Conservation (phyloP, 1,284 basidiomycete genomes). For the Apiotrichum porosum region DNA sequence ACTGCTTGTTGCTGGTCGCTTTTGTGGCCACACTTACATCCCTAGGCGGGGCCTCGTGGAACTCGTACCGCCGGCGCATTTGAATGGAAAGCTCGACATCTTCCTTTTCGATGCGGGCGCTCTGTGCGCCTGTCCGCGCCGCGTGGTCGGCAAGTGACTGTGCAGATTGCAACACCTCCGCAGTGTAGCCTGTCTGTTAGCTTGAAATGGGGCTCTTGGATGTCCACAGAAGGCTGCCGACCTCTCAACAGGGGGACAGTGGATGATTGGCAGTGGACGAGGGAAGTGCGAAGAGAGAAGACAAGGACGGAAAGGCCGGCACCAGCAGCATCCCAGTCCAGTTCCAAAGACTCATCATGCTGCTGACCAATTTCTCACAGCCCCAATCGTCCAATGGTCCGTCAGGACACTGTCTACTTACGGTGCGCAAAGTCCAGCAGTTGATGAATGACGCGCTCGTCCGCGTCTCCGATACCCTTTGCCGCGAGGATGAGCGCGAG, state of each 20-base stretch:
- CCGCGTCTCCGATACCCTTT: conserved; percentile 89
- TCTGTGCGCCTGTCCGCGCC: conserved; percentile 52
- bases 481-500: conserved; percentile 89
- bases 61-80: conserved; percentile 88
- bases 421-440: conserved; percentile 92
- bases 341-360: too few relatives aligned
- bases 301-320: background rate
- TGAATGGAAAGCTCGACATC: conserved; percentile 89
- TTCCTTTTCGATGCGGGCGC: conserved; percentile 78
- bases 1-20: background rate
- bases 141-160: conserved; percentile 93
- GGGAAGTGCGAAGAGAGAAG: background rate
- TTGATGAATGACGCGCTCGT: conserved; percentile 89
- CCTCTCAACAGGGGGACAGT: too few relatives aligned
- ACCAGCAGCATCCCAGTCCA: background rate
- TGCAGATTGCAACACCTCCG: conserved; percentile 84
- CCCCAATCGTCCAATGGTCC: too few relatives aligned
- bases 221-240: too few relatives aligned
- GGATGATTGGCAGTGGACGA: too few relatives aligned
- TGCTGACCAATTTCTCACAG: too few relatives aligned
- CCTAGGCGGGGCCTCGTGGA: conserved; percentile 87
- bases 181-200: conserved; percentile 60
- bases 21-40: conserved; percentile 61
- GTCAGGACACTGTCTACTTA: too few relatives aligned
- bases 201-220: too few relatives aligned